Evolutionary conservation across 2,329 filamentous ascomycete species (phyloP).

Genomic region (Cucurbitaria berberidis): DNA sequence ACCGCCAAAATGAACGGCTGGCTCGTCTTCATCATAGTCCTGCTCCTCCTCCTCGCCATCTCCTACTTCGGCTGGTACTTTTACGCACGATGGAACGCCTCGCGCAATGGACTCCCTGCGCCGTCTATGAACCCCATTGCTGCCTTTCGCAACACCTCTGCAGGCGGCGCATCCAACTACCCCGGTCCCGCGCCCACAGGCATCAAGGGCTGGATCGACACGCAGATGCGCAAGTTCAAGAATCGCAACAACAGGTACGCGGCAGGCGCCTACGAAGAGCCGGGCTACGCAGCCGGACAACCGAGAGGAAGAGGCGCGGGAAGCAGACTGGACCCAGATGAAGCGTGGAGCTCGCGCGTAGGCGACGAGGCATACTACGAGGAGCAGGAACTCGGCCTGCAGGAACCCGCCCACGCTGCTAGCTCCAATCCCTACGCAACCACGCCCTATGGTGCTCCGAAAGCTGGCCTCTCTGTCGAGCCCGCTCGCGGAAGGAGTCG

Average conservation of each 20-base stretch:
- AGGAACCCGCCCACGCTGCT: slow-evolving; percentile 51
- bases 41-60: slow-evolving; percentile 67
- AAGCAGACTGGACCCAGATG: slow-evolving; percentile 79
- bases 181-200: slow-evolving; percentile 64
- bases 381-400: slow-evolving; percentile 73
- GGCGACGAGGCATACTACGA: slow-evolving; percentile 80
- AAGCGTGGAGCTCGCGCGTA: slow-evolving; percentile 84
- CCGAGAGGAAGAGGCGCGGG: slow-evolving; percentile 47
- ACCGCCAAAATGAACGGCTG: slow-evolving; percentile 45
- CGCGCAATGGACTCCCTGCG: slow-evolving; percentile 75
- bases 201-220: slow-evolving; percentile 74
- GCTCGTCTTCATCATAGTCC: slow-evolving; percentile 72
- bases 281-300: slow-evolving; percentile 45
- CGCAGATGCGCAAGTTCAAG: slow-evolving; percentile 68
- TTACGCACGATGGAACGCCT: slow-evolving; percentile 74
- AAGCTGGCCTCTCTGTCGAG: slow-evolving; percentile 26
- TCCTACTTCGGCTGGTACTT: slow-evolving; percentile 71
- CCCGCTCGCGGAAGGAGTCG: slow-evolving; percentile 54
- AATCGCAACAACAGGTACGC: slow-evolving; percentile 71
- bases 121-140: slow-evolving; percentile 74
- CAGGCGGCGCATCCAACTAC: slow-evolving; percentile 50
- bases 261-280: slow-evolving; percentile 76
- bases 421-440: slow-evolving; percentile 40
- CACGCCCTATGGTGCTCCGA: slow-evolving; percentile 34
- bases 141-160: slow-evolving; percentile 63